These are phyloP conservation scores for Poterioochromonas sp. DNA, from an alignment of 352 stramenopile genomes.

Conservation along the genomic window DNA sequence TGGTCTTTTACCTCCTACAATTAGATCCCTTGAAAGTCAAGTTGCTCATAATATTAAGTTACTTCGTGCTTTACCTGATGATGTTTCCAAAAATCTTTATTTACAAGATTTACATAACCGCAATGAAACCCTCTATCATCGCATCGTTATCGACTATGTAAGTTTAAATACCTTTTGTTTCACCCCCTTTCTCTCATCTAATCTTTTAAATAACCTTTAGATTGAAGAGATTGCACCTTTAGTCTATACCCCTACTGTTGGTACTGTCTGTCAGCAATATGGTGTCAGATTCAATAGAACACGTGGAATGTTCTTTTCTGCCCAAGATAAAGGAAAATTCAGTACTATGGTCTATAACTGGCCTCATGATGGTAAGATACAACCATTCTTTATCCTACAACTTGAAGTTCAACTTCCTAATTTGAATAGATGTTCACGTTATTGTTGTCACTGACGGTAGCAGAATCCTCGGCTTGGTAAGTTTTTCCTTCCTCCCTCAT, in stretches of 20 bases:
- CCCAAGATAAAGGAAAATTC: slow-evolving; percentile 41
- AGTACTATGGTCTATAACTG: slow-evolving; percentile 30
- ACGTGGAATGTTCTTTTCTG: slow-evolving; percentile 71
- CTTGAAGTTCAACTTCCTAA: not conserved
- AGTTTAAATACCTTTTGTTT: not conserved
- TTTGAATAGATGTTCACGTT: slow-evolving; percentile 53
- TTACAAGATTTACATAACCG: slow-evolving; percentile 26
- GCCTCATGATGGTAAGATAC: slow-evolving; percentile 24
- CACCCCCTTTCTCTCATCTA: not conserved
- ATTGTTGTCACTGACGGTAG: slow-evolving; percentile 90
- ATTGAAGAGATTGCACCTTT: slow-evolving; percentile 79
- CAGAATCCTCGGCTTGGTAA: slow-evolving; percentile 75
- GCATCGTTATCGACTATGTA: slow-evolving; percentile 13
- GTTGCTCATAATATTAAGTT: not conserved
- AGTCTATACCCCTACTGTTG: slow-evolving; percentile 84
- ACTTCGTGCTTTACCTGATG: not conserved
- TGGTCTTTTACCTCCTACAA: not conserved
- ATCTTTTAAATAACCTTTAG: not conserved
- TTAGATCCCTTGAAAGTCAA: not conserved
- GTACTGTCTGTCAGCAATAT: slow-evolving; percentile 69
- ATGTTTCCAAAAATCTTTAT: slow-evolving; percentile 8
- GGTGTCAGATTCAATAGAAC: slow-evolving; percentile 51
- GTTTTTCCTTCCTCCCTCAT: not conserved
- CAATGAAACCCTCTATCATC: slow-evolving; percentile 29
- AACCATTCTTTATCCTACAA: slow-evolving; percentile 11